A percentile compares a stretch with the other conserved stretches of the same genome.
phyloP scores from a whole-genome alignment of 2,329 filamentous ascomycete species.

The Cytospora paraplurivora region DNA sequence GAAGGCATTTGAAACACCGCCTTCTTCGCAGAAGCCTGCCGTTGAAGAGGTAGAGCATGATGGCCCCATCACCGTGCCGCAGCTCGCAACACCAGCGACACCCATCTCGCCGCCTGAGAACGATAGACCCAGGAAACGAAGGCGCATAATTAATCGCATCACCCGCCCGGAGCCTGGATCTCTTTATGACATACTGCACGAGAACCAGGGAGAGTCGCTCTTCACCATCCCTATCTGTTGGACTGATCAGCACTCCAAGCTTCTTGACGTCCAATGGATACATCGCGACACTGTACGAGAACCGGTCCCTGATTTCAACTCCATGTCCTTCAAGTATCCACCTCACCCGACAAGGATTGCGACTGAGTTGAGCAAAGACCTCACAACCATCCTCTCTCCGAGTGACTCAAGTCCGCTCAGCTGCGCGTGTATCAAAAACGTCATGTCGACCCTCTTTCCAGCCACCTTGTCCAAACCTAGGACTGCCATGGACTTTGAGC shows the following conservation, averaged over 20 bases:
- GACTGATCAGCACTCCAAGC: slow-evolving; percentile 53
- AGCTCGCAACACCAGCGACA: slow-evolving; percentile 1
- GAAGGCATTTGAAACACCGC: slow-evolving; percentile 6
- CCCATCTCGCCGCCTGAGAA: slow-evolving; percentile 13
- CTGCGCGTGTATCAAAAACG: slow-evolving; percentile 45
- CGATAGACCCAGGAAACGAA: slow-evolving; percentile 29
- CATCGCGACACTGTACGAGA: slow-evolving; percentile 45
- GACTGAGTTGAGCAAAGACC: slow-evolving; percentile 44
- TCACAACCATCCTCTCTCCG: slow-evolving; percentile 47
- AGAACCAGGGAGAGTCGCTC: slow-evolving; percentile 50
- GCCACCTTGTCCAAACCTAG: slow-evolving; percentile 37
- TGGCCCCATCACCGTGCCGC: background rate
- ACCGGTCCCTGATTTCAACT: slow-evolving; percentile 41
- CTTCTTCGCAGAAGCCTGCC: slow-evolving; percentile 11
- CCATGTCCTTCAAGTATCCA: slow-evolving; percentile 18
- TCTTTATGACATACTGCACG: slow-evolving; percentile 54
- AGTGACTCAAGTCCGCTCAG: slow-evolving; percentile 38
- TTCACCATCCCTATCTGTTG: slow-evolving; percentile 57
- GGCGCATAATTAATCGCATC: slow-evolving; percentile 36
- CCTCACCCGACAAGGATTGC: slow-evolving; percentile 45
- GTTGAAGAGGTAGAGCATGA: background rate
- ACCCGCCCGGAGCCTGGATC: slow-evolving; percentile 50
- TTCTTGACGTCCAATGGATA: slow-evolving; percentile 52
- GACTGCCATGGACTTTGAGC: slow-evolving; percentile 45
- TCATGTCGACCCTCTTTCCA: slow-evolving; percentile 50